These are phyloP conservation scores for Coemansia sp. DNA, from an alignment of 192 early-diverging fungal species.

Conservation along the genomic window DNA sequence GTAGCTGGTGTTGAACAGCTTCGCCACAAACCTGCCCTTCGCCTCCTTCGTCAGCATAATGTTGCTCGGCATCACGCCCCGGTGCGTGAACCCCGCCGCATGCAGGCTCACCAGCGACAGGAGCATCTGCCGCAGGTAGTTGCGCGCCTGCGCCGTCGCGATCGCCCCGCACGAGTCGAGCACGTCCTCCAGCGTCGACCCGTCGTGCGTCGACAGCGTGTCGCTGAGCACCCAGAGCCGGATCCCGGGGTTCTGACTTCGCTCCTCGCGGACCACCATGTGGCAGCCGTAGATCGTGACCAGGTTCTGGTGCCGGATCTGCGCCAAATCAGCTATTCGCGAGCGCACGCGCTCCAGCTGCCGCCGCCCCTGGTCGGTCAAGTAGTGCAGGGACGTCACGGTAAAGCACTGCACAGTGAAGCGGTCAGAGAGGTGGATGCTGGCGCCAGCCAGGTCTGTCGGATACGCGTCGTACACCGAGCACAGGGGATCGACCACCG, in stretches of 20 bases:
- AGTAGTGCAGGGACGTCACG: constrained; percentile 28
- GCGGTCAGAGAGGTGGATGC: constrained; percentile 35
- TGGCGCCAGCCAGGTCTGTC: constrained; percentile 38
- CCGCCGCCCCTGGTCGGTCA: constrained; percentile 36
- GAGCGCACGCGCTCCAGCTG: constrained; percentile 61
- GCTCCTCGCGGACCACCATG: constrained; percentile 43
- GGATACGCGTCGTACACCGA: constrained; percentile 49
- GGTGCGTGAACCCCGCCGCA: constrained; percentile 65
- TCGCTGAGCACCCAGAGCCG: constrained; percentile 41
- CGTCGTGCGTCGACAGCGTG: constrained; percentile 31
- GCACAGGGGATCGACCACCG: constrained; percentile 24
- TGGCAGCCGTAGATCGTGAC: constrained; percentile 60
- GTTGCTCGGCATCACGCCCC: constrained; percentile 45
- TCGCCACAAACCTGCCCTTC: constrained; percentile 42
- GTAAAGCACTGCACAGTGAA: constrained; percentile 48
- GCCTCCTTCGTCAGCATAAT: constrained; percentile 38
- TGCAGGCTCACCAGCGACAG: constrained; percentile 65
- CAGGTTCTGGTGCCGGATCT: constrained; percentile 61
- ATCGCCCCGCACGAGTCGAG: constrained; percentile 66
- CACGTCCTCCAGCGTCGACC: constrained; percentile 61
- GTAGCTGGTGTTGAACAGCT: constrained; percentile 67
- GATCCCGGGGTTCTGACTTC: constrained; percentile 17
- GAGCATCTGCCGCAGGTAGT: constrained; percentile 69
- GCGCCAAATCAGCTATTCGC: constrained; percentile 30
- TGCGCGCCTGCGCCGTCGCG: constrained; percentile 55